These are phyloP conservation scores for Aquanectria penicillioides DNA, from an alignment of 2,329 filamentous ascomycete genomes.

Conservation along the genomic window DNA sequence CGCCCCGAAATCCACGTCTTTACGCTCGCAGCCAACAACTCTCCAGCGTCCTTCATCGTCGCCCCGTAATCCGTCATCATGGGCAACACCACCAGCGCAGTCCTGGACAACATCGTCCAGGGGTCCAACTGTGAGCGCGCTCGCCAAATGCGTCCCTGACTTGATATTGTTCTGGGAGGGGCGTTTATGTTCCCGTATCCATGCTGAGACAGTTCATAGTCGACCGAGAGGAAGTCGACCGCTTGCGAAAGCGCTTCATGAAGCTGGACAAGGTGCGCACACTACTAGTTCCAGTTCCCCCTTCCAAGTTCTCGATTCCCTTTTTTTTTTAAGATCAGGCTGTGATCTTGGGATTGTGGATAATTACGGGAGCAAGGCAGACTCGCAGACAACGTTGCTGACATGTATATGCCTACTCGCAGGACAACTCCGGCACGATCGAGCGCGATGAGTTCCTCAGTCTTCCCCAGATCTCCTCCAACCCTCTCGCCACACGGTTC, in stretches of 20 bases:
- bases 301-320: too few species aligned
- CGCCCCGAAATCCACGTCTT: too few species aligned
- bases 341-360: not conserved
- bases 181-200: constrained; percentile 19
- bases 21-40: too few species aligned
- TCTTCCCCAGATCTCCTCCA: constrained; percentile 96
- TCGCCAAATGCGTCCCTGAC: constrained; percentile 7
- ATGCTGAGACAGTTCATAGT: constrained; percentile 63
- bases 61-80: constrained; percentile 52
- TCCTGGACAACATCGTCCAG: constrained; percentile 96
- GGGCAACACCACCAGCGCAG: constrained; percentile 76
- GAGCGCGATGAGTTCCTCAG: constrained; percentile 98
- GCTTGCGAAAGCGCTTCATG: constrained; percentile 97
- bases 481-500: constrained; percentile 93
- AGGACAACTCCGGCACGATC: constrained; percentile 98
- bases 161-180: not conserved
- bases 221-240: constrained; percentile 96
- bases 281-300: constrained; percentile 11
- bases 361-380: not conserved
- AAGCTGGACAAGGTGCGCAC: constrained; percentile 91
- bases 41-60: not conserved
- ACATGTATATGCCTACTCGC: not conserved
- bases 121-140: constrained; percentile 85
- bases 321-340: too few species aligned
- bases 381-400: constrained; percentile 5